phyloP scores from a whole-genome alignment of 1,284 basidiomycete genomes.

The Puccinia triticina region DNA sequence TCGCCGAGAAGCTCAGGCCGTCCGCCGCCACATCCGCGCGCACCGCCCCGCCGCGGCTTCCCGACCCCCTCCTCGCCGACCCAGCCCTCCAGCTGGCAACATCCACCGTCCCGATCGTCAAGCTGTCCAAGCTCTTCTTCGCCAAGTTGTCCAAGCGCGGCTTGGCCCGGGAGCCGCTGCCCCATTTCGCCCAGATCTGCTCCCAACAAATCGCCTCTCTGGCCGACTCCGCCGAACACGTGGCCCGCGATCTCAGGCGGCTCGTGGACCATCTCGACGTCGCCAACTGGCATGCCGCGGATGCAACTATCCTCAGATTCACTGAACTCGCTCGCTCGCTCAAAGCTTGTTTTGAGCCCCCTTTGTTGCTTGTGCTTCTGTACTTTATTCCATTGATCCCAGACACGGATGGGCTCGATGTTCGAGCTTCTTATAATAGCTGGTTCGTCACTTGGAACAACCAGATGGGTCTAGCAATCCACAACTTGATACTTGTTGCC shows the following conservation, averaged over 20 bases:
- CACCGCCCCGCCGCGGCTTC: neutral
- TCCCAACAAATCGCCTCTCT: neutral
- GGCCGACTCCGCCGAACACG: neutral
- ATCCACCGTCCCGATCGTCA: neutral
- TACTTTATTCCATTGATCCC: neutral
- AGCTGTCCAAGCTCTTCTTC: neutral
- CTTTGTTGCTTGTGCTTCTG: neutral
- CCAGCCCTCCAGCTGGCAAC: neutral
- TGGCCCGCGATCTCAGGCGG: neutral
- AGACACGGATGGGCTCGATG: neutral
- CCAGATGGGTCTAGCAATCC: neutral
- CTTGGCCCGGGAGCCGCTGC: neutral
- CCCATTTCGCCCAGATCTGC: neutral
- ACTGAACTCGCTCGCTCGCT: neutral
- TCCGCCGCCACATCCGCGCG: neutral
- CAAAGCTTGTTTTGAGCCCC: neutral
- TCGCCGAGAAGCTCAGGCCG: neutral
- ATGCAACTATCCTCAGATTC: neutral
- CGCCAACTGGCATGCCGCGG: neutral
- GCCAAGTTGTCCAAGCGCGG: neutral
- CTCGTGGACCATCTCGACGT: neutral
- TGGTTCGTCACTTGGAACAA: neutral
- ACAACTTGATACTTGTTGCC: neutral
- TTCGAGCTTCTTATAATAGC: neutral
- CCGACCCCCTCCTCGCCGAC: neutral